phyloP scores from a whole-genome alignment of 1,284 basidiomycete genomes.

The Puccinia horiana region DNA sequence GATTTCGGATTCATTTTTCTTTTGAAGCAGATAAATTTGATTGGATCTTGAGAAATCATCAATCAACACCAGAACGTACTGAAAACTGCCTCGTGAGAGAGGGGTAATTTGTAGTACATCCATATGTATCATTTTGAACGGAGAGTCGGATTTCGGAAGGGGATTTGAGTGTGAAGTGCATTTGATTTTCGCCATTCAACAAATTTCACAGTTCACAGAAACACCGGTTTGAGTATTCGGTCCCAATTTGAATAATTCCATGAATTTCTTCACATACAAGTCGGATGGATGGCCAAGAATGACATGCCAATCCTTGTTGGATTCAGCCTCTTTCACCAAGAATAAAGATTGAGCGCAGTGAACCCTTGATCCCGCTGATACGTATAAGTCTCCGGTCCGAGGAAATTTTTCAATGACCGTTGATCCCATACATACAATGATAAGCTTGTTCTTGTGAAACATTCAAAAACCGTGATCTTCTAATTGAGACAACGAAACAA shows the following conservation, averaged over 20 bases:
- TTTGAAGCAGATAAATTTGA: neutral
- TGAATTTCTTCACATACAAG: neutral
- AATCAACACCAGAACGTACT: conserved; percentile 15
- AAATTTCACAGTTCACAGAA: neutral
- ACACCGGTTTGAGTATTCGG: neutral
- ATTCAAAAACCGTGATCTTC: neutral
- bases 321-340: no score
- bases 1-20: neutral
- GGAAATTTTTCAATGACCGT: neutral
- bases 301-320: neutral
- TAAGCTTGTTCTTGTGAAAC: neutral
- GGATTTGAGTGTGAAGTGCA: neutral
- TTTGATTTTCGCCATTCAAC: neutral
- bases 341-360: neutral
- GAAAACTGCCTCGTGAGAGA: neutral
- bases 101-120: neutral
- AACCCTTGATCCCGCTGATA: no score
- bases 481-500: neutral
- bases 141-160: neutral
- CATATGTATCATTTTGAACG: neutral
- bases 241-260: neutral
- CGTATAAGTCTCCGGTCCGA: neutral
- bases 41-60: conserved; percentile 15
- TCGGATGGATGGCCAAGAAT: neutral
- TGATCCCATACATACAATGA: neutral